Conservation (phyloP, 805 yeast genomes). For the Cyberlindnera suaveolens region DNA sequence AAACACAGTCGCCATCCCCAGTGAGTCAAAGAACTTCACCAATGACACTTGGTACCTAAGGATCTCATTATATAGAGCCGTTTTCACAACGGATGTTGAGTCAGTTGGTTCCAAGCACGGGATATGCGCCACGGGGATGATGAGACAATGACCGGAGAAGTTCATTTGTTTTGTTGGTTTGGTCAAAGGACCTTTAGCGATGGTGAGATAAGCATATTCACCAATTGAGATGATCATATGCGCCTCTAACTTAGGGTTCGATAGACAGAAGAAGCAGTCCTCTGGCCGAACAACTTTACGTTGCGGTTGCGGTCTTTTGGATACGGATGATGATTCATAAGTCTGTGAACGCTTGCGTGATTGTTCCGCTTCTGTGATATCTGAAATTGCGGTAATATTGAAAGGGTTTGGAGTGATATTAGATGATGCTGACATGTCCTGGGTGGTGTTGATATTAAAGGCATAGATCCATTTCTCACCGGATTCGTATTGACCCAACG, state of each 20-base stretch:
- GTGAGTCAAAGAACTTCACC: constrained; percentile 36
- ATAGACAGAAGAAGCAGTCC: constrained; percentile 75
- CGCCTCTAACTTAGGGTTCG: constrained; percentile 69
- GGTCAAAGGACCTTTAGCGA: constrained; percentile 83
- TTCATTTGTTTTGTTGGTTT: constrained; percentile 39
- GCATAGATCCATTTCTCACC: constrained; percentile 73
- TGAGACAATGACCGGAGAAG: constrained; percentile 76
- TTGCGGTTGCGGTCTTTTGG: constrained; percentile 3
- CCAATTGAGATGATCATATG: constrained; percentile 81
- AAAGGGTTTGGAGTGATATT: constrained; percentile 30
- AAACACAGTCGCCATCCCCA: constrained; percentile 46
- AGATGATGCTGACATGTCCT: constrained; percentile 19
- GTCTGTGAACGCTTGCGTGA: constrained; percentile 5
- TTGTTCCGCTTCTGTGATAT: constrained; percentile 7
- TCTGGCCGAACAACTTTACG: constrained; percentile 42
- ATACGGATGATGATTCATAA: constrained; percentile 1
- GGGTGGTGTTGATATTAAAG: constrained; percentile 34
- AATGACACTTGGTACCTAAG: constrained; percentile 40
- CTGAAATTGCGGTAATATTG: constrained; percentile 2
- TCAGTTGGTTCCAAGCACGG: constrained; percentile 35
- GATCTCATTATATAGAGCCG: constrained; percentile 39
- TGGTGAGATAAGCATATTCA: constrained; percentile 55
- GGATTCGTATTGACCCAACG: constrained; percentile 54
- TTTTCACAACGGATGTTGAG: constrained; percentile 17
- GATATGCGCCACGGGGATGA: constrained; percentile 73